A percentile compares a stretch with the other conserved stretches of the same genome.
Conservation (phyloP, 306 rosid species). For the Cyclanthera cordifolia region DNA sequence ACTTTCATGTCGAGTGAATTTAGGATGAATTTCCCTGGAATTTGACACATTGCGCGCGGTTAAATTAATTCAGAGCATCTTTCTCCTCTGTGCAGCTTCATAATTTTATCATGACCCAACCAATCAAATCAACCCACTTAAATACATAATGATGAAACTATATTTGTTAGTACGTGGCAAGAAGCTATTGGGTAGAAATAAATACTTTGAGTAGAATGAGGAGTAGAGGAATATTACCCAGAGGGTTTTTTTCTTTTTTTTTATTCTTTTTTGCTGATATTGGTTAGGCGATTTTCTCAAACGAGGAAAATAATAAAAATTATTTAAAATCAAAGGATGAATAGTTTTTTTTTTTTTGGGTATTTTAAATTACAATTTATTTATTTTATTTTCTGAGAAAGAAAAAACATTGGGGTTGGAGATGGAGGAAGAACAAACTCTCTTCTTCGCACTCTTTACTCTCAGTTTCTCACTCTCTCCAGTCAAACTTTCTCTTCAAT, state of each 20-base stretch:
- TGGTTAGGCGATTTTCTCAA: slow-evolving; percentile 10
- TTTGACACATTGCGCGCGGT: not conserved
- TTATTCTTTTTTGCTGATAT: slow-evolving; percentile 7
- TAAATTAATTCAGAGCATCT: not conserved
- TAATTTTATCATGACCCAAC: not conserved
- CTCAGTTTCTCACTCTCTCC: not conserved
- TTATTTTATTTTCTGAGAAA: not conserved
- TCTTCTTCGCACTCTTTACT: slow-evolving; percentile 1
- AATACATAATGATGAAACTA: not conserved
- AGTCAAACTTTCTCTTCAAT: slow-evolving; percentile 12
- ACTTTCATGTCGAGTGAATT: slow-evolving; percentile 19
- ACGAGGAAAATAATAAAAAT: not conserved
- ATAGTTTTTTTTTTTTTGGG: not conserved
- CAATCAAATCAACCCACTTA: not conserved
- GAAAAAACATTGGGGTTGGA: slow-evolving; percentile 16
- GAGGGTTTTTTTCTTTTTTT: not conserved
- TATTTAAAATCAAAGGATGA: not conserved
- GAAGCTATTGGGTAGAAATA: not conserved
- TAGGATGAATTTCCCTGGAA: slow-evolving; percentile 14
- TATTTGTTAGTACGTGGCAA: not conserved
- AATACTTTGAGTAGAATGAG: not conserved
- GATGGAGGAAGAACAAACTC: slow-evolving; percentile 8
- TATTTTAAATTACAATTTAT: not conserved
- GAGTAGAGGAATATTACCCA: not conserved
- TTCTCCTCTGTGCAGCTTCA: not conserved